Percentiles rank a stretch among this genome's conserved stretches.
These are phyloP conservation scores for Vitis hybrid DNA, from an alignment of 177 flowering plant species.

Conservation along the genomic window DNA sequence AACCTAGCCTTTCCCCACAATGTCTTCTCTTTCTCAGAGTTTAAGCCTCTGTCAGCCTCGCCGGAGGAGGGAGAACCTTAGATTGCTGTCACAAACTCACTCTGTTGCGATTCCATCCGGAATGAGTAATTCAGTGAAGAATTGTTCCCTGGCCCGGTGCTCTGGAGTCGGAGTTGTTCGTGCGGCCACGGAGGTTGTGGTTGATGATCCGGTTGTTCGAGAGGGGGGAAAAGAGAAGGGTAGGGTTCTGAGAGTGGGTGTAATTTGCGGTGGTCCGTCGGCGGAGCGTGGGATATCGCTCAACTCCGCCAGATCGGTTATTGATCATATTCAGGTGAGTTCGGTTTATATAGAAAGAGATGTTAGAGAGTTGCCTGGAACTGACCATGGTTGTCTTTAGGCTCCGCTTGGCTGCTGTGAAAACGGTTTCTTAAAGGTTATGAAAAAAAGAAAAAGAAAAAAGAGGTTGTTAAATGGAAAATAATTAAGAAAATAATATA, in stretches of 20 bases:
- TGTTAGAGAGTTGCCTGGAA: too few species aligned
- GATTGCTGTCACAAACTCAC: too few species aligned
- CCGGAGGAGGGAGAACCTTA: too few species aligned
- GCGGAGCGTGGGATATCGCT: conserved; percentile 92
- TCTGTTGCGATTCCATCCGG: neutral
- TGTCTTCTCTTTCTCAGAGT: too few species aligned
- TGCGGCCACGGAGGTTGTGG: conserved; percentile 22
- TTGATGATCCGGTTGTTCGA: conserved; percentile 15
- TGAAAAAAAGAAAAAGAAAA: too few species aligned
- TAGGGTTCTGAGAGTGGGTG: conserved; percentile 58
- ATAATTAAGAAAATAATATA: too few species aligned
- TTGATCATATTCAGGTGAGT: conserved; percentile 83
- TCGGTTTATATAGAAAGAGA: too few species aligned
- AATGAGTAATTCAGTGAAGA: neutral
- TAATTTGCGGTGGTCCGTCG: conserved; percentile 91
- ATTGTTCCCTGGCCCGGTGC: neutral
- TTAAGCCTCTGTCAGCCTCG: too few species aligned
- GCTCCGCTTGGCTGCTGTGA: neutral
- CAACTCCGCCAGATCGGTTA: conserved; percentile 89
- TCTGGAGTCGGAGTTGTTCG: conserved; percentile 15
- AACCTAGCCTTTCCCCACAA: too few species aligned
- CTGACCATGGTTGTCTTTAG: neutral
- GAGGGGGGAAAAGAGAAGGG: conserved; percentile 17
- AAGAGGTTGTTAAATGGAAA: too few species aligned
- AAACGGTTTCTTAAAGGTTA: neutral